Conservation (phyloP, 2,329 filamentous ascomycete genomes). For the Hymenoscyphus salicellus region DNA sequence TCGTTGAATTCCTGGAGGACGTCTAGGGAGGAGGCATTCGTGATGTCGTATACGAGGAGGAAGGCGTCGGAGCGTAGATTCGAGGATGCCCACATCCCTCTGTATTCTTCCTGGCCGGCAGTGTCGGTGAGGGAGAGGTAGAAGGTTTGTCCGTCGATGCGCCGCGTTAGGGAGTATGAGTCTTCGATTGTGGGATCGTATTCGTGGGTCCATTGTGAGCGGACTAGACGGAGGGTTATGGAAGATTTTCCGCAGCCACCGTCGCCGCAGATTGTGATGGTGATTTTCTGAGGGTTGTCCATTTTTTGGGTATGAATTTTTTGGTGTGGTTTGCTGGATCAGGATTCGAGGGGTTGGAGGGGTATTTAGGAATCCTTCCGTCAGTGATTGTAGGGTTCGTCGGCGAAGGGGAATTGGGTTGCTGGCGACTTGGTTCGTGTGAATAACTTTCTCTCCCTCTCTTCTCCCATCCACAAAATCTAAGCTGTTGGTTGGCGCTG, state of each 20-base stretch:
- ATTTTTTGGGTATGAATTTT: conserved; percentile 6
- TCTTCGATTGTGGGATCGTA: conserved; percentile 81
- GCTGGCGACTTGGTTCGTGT: not conserved
- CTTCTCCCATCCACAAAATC: not conserved
- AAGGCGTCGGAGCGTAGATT: conserved; percentile 80
- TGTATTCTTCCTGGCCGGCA: conserved; percentile 86
- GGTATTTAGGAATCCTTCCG: not conserved
- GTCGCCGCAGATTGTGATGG: conserved; percentile 83
- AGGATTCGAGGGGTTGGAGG: not conserved
- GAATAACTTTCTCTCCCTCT: not conserved
- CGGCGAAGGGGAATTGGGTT: not conserved
- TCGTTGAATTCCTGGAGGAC: conserved; percentile 77
- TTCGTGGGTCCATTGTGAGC: conserved; percentile 79
- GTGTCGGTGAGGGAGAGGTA: conserved; percentile 79
- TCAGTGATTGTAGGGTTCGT: not conserved
- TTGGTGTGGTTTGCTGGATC: not conserved
- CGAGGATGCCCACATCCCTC: conserved; percentile 77
- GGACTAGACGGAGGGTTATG: conserved; percentile 78
- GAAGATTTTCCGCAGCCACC: conserved; percentile 83
- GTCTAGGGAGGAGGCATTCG: conserved; percentile 63
- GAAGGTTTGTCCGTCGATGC: conserved; percentile 73
- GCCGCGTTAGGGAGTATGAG: conserved; percentile 78
- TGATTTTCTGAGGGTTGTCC: conserved; percentile 43
- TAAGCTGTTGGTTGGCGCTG: not conserved
- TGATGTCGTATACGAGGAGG: conserved; percentile 86